A percentile compares a stretch with the other conserved stretches of the same genome.
phyloP scores from a whole-genome alignment of 1,284 basidiomycete species.

The Sporisorium scitamineum region DNA sequence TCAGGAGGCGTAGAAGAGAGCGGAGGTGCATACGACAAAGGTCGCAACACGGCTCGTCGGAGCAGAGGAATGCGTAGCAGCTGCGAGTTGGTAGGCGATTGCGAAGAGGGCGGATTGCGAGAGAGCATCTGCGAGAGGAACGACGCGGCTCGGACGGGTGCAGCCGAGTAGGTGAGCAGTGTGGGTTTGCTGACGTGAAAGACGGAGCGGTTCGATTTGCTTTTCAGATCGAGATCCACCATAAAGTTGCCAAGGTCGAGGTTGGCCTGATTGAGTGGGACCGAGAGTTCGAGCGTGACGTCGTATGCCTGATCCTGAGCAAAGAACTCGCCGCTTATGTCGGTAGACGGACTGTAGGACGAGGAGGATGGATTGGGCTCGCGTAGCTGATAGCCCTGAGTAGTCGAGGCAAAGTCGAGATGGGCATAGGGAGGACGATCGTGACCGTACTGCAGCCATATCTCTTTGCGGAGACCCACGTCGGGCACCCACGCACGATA shows the following conservation, averaged over 20 bases:
- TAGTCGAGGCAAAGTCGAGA: slow-evolving; percentile 38
- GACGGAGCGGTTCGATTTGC: slow-evolving; percentile 27
- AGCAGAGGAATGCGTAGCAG: slow-evolving; percentile 57
- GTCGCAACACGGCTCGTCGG: slow-evolving; percentile 44
- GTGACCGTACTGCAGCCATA: slow-evolving; percentile 63
- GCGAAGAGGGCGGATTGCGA: slow-evolving; percentile 31
- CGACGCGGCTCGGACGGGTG: slow-evolving; percentile 41
- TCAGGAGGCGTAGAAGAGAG: slow-evolving; percentile 26
- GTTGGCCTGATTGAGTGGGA: slow-evolving; percentile 62
- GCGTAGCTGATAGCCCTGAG: neutral
- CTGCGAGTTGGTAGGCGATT: slow-evolving; percentile 44
- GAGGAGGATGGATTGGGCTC: slow-evolving; percentile 41
- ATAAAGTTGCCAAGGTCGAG: slow-evolving; percentile 66
- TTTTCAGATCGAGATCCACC: slow-evolving; percentile 57
- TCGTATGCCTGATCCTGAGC: slow-evolving; percentile 66
- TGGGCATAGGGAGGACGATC: slow-evolving; percentile 33
- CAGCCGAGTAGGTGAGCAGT: slow-evolving; percentile 41
- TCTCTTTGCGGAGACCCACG: slow-evolving; percentile 54
- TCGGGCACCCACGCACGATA: slow-evolving; percentile 67
- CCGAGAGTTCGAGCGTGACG: slow-evolving; percentile 62
- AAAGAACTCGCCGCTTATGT: slow-evolving; percentile 47
- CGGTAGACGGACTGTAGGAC: slow-evolving; percentile 24
- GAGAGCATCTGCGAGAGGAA: slow-evolving; percentile 48
- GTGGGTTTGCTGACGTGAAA: slow-evolving; percentile 51
- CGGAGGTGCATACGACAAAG: slow-evolving; percentile 36